Evolutionary conservation across 257 asterid species (phyloP).

Genomic region (Anisodus acutangulus): DNA sequence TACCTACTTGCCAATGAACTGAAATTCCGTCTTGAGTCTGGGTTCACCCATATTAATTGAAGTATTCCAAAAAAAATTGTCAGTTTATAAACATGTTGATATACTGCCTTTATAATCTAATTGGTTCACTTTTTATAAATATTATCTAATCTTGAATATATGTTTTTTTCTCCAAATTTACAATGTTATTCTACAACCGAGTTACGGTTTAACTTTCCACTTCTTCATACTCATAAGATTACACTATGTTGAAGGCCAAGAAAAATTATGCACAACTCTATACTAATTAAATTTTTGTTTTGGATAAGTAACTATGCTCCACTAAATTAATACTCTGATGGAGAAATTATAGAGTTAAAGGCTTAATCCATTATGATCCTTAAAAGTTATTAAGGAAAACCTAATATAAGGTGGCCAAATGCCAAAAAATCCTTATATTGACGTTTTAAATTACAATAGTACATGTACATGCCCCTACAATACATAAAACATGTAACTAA

Average conservation of each 20-base stretch:
- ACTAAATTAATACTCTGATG: neutral
- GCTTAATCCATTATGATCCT: neutral
- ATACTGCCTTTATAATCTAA: neutral
- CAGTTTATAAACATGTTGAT: neutral
- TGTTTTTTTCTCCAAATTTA: neutral
- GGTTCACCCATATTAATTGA: too few species aligned
- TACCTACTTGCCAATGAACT: too few species aligned
- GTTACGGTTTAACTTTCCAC: neutral
- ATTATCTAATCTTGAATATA: neutral
- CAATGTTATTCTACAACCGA: neutral
- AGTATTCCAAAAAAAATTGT: neutral
- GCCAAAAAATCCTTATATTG: neutral
- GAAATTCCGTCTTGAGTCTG: too few species aligned
- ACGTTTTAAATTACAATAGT: too few species aligned
- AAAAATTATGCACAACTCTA: slow-evolving; percentile 17
- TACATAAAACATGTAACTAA: neutral
- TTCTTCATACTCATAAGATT: slow-evolving; percentile 3
- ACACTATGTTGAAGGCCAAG: neutral
- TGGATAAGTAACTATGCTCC: neutral
- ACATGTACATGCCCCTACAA: neutral
- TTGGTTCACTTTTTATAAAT: neutral
- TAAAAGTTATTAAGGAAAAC: neutral
- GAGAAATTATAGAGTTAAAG: neutral
- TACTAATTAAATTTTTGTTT: neutral
- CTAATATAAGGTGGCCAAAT: neutral